Evolutionary conservation across 2,329 filamentous ascomycete genomes (phyloP), one percentile per base, ranked within the genome.

Genomic region (Epichloe glyceriae): DNA sequence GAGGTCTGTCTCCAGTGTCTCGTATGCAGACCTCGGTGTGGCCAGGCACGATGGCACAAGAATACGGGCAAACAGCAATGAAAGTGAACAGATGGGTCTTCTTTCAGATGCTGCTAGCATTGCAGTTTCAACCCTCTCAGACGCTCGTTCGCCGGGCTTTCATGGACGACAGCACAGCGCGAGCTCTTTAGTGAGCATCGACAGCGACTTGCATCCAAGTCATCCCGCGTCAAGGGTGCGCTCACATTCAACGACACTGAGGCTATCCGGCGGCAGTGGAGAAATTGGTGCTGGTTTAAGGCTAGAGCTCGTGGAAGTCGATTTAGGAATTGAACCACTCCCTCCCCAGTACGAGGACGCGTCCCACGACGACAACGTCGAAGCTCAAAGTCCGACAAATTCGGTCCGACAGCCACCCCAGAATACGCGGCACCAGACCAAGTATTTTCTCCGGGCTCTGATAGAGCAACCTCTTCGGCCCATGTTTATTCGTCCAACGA

Each of bases 1-100:
- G 51, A 75, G 83, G 26, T 76, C 84, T 15, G 81, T 88, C 3
- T 86, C 84, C 43, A 83, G 81, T 51, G 87, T 93, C 17, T 81
- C 82, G 42, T 93, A 93, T 58, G 84, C 78, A 10, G 84, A 87
- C 41, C 66, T 93, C 4, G 87, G 87, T 35, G 78, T 90, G 14
- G 86, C 85, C 0, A 74, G 84, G 43, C 85, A 86, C 59, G 87
- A 93, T 58, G 87, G 87, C 47, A 87, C 85, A 1, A 73, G 87
- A 44, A 67, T 93, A 30, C 76, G 87, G 33, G 84, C 83, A 37
- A 85, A 82, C 60, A 89, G 84, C 55, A 75, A 73, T 17, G 86
- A 89, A 57, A 87, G 82, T 59, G 85, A 91, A 61, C 73, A 80
- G 33, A 71, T 83, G 42, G 85, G 85, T 1, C 68, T 91, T 8